Base-by-base conservation (phyloP, 176 grass and related monocot genomes). In the Stipa capillata region DNA sequence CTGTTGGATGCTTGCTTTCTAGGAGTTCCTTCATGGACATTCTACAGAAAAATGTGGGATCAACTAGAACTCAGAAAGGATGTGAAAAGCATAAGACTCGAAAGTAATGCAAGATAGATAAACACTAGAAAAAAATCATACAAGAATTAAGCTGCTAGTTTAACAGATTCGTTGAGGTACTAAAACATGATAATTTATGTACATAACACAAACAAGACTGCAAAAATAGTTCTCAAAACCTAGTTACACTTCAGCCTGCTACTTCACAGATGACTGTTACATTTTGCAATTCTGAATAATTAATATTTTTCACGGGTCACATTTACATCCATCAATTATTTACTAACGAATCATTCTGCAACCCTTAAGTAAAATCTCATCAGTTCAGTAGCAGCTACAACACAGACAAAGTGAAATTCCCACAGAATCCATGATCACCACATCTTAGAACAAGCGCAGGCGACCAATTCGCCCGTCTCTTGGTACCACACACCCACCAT, bases 1-100 rank as follows among this genome's bases (percentile, higher is more conserved):
- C 67, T 31, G 91, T 92, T 83, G 94, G 94, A 72, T 97, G 94
- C 40, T 97, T 97, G 74, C 64, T 86, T 82, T 94, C 83, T 52
- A 94, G 45, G 41, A 97, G 85, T 87, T 97, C 91, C 69, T 97
- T 92, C 91, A 92, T 97, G 59, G 94, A 85, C 91, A 97, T 92
- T 88, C 94, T 97, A 65, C 42, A 76, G 47, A 65, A 80, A 53
- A 75, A 50, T 21, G 23, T 5, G 47, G 0, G 29, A 32, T 12
- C 5, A 36, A 8, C 7, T 55, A 74, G 23, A 72, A 39, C 1
- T 50, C n/a, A 77, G 17, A 48, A 74, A 72, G 35, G 25, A 36
- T 47, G 7, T 65, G 20, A 11, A 52, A 2, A 54, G 35, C 16
- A 60, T 3, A 20, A 3, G 15, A 17, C 15, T 55, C 1, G 6